Percentiles rank a stretch among this genome's conserved stretches.
phyloP scores from a whole-genome alignment of 2,329 filamentous ascomycete species.

The Xylariaceae sp. region DNA sequence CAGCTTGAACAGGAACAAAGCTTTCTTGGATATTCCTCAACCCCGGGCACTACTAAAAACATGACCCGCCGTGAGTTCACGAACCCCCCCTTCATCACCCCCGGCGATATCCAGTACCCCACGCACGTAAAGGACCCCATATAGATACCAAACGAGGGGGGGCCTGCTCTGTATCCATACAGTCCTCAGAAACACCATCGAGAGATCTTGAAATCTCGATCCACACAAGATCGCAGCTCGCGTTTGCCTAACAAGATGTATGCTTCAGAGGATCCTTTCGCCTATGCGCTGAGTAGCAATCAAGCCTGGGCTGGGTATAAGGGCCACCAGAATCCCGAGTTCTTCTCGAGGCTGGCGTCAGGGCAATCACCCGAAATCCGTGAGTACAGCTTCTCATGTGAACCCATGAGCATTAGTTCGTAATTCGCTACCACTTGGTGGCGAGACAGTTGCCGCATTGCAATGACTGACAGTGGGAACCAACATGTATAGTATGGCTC shows the following conservation, averaged over 20 bases:
- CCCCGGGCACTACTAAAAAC: not conserved
- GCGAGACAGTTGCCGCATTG: not conserved
- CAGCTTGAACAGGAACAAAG: not conserved
- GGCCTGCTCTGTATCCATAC: not conserved
- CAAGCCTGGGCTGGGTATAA: conserved; percentile 73
- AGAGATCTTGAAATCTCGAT: not conserved
- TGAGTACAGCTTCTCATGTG: conserved; percentile 45
- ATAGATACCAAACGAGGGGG: not conserved
- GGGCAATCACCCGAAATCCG: conserved; percentile 71
- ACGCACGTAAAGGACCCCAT: not conserved
- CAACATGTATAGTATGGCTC: conserved; percentile 69
- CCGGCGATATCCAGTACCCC: not conserved
- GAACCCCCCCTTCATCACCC: conserved; percentile 10
- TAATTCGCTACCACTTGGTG: not conserved
- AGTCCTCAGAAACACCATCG: not conserved
- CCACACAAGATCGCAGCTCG: conserved; percentile 4
- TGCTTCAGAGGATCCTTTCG: conserved; percentile 61
- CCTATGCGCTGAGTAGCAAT: conserved; percentile 71
- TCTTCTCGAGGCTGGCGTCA: conserved; percentile 71
- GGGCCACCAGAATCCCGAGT: conserved; percentile 69
- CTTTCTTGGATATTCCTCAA: conserved; percentile 1
- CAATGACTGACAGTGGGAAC: conserved; percentile 7
- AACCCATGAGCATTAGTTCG: not conserved
- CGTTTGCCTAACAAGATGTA: conserved; percentile 39
- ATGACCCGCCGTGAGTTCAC: conserved; percentile 28